A percentile compares a stretch with the other conserved stretches of the same genome.
phyloP scores from a whole-genome alignment of 208 protist species.

The Trypanosoma grayi region DNA sequence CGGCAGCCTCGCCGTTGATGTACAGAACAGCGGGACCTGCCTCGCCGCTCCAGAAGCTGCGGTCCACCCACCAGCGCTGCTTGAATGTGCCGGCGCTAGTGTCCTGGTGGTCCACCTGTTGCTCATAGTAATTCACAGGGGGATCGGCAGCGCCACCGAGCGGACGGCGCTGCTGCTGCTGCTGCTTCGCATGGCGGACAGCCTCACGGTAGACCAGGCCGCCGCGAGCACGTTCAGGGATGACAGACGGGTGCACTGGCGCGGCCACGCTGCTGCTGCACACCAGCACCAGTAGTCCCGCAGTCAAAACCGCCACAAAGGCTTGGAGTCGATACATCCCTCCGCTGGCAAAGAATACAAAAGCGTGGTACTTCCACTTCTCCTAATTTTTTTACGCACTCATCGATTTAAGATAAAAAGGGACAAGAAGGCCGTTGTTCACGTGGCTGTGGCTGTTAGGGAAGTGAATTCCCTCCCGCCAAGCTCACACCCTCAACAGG shows the following conservation, averaged over 20 bases:
- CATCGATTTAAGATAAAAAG: too few relatives aligned
- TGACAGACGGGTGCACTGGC: constrained; percentile 8
- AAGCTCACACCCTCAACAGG: too few relatives aligned
- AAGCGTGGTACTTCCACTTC: too few relatives aligned
- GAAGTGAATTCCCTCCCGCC: too few relatives aligned
- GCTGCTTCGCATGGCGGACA: not conserved
- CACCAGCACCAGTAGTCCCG: not conserved
- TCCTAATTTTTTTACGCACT: too few relatives aligned
- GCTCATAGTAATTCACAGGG: constrained; percentile 28
- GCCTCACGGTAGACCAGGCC: constrained; percentile 28
- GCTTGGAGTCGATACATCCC: too few relatives aligned
- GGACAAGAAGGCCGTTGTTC: too few relatives aligned
- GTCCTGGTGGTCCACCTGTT: constrained; percentile 32
- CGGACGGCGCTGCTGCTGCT: not conserved
- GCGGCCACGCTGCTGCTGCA: not conserved
- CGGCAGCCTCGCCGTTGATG: constrained; percentile 35
- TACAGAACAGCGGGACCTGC: constrained; percentile 27
- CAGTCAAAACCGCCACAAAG: not conserved
- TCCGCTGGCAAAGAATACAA: too few relatives aligned
- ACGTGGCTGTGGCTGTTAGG: too few relatives aligned
- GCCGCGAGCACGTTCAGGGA: constrained; percentile 28
- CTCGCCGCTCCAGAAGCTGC: constrained; percentile 5
- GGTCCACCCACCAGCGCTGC: constrained; percentile 45
- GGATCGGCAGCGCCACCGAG: not conserved
- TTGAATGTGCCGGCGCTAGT: constrained; percentile 23